Evolutionary conservation across 192 early-diverging fungal species (phyloP), one percentile per base, ranked within the genome.

Genomic region (Podila verticillata): DNA sequence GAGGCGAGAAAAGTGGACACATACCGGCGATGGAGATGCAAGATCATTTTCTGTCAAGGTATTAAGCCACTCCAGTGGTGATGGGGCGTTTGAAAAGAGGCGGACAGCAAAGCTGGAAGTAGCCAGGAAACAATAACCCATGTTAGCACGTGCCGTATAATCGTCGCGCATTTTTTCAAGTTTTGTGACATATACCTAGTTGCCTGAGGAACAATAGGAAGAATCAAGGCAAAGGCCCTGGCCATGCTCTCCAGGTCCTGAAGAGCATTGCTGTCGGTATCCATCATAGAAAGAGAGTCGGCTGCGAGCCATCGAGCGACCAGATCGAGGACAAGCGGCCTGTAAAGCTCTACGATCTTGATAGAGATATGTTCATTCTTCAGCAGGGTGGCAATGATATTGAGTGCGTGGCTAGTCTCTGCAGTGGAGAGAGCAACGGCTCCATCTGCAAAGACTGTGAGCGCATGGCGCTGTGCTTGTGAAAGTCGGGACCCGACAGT

Each of bases 291-390:
- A 0, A 34, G 29, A 29, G 85, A 80, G 28, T 75, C 84, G n/a
- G 84, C 68, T 12, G 78, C 63, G 19, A 85, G 85, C 94, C 93
- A 95, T 56, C 96, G 90, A 19, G 92, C 92, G 0, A 89, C 87
- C 32, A 98, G 85, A 64, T 98, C 96, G 28, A 96, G 85, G 9
- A 95, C 84, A 17, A 98, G 73, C 4, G 95, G 93, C 22, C 96
- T 82, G 71, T 91, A 92, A 10, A 86, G 70, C n/a, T 79, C 68
- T 12, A 86, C 75, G 48, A 91, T 75, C 56, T 68, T 80, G 60
- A 72, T 65, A 2, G 77, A 54, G 12, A 72, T 30, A 4, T 51
- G 47, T 31, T 72, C 70, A 31, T 80, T 63, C 77, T 80, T 80
- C 54, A 80, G 77, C 32, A 80, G 32, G 19, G 63, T 39, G 12